Conservation (phyloP, 1,284 basidiomycete species). For the Cutaneotrichosporon mucoides region DNA sequence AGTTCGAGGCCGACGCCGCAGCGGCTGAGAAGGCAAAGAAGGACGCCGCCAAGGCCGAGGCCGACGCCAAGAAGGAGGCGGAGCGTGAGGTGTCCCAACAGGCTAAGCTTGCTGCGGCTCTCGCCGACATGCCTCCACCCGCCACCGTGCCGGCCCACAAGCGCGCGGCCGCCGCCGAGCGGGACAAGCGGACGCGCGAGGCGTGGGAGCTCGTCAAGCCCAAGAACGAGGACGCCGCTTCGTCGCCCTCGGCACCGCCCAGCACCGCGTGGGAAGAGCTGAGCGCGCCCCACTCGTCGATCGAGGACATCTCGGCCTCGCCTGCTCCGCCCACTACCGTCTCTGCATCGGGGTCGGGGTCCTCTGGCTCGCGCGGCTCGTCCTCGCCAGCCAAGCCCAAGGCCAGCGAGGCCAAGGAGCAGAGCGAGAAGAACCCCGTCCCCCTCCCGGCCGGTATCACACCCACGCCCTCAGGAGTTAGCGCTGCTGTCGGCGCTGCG, state of each 20-base stretch:
- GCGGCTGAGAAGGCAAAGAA: slow-evolving; percentile 19
- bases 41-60: slow-evolving; percentile 21
- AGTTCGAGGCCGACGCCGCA: slow-evolving; percentile 57
- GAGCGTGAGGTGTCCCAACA: slow-evolving; percentile 18
- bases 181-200: slow-evolving; percentile 51
- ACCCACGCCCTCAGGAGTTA: background rate
- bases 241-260: slow-evolving; percentile 31
- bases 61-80: slow-evolving; percentile 24
- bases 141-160: slow-evolving; percentile 8
- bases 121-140: slow-evolving; percentile 11
- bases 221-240: slow-evolving; percentile 29
- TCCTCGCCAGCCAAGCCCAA: slow-evolving; percentile 1
- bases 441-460: slow-evolving; percentile 5
- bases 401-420: background rate
- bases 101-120: slow-evolving; percentile 12
- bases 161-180: slow-evolving; percentile 21
- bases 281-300: slow-evolving; percentile 28
- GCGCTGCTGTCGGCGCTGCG: background rate
- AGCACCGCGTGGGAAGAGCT: slow-evolving; percentile 45
- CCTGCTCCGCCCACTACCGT: slow-evolving; percentile 10
- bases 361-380: background rate
- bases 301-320: slow-evolving; percentile 31
- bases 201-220: slow-evolving; percentile 57
- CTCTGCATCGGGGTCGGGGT: background rate
- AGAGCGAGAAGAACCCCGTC: slow-evolving; percentile 3